Evolutionary conservation across 164 flowering plant genomes (phyloP).

Genomic region (Liriodendron chinense): DNA sequence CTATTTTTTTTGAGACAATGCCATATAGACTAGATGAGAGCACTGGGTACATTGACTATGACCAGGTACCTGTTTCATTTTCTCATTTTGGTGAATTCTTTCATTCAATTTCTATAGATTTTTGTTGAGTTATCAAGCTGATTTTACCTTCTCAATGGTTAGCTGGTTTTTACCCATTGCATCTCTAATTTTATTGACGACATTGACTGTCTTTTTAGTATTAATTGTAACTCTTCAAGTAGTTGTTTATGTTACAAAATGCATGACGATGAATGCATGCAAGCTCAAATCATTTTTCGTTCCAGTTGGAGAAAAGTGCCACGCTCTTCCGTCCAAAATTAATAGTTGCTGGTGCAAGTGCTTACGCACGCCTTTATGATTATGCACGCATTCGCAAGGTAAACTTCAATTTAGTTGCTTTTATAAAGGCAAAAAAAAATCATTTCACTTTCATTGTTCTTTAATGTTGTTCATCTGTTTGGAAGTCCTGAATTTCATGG

Average conservation of each 20-base stretch:
- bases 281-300: neutral
- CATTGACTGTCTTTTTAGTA: neutral
- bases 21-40: conserved; percentile 83
- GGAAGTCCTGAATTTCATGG: neutral
- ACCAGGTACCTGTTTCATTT: conserved; percentile 37
- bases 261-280: neutral
- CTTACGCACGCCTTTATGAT: conserved; percentile 93
- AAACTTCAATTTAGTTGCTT: neutral
- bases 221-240: neutral
- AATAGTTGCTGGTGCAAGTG: conserved; percentile 99
- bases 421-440: neutral
- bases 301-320: conserved; percentile 91
- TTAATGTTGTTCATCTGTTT: neutral
- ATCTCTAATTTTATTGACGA: neutral
- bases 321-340: conserved; percentile 86
- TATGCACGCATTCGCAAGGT: conserved; percentile 92
- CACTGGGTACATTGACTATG: conserved; percentile 85
- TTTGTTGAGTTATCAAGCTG: neutral
- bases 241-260: neutral
- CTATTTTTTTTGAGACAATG: conserved; percentile 90
- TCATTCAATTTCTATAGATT: neutral
- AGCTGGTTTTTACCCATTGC: neutral
- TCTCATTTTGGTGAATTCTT: neutral
- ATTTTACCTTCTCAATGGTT: neutral
- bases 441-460: neutral